Conservation (phyloP, 371 early-diverging fungal genomes). For the Apophysomyces trapeziformis region DNA sequence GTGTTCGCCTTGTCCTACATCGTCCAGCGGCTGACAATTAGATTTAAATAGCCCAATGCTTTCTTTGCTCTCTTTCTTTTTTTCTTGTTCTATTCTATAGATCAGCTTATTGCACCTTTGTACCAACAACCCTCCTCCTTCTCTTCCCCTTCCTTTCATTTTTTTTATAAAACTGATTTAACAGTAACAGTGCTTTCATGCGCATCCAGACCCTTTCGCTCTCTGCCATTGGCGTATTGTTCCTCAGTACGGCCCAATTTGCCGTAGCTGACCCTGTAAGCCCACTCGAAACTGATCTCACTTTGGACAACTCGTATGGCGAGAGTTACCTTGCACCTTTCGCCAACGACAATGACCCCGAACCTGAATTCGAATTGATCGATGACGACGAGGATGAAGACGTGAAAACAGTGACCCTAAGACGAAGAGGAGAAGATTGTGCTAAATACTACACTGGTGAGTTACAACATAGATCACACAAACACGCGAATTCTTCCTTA, state of each 20-base stretch:
- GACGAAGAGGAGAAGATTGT: slow-evolving; percentile 20
- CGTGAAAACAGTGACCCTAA: slow-evolving; percentile 19
- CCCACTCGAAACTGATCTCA: neutral
- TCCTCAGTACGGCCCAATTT: slow-evolving; percentile 20
- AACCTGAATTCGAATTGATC: slow-evolving; percentile 32
- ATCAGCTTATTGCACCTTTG: neutral
- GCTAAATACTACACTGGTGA: slow-evolving; percentile 27
- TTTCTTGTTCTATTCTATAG: slow-evolving; percentile 5
- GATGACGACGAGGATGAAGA: slow-evolving; percentile 14
- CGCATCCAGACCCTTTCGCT: slow-evolving; percentile 20
- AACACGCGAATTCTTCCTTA: neutral
- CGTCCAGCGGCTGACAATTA: neutral
- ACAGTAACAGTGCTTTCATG: slow-evolving; percentile 12
- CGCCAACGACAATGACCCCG: slow-evolving; percentile 32
- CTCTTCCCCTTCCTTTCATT: slow-evolving; percentile 17
- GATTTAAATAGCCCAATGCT: slow-evolving; percentile 2
- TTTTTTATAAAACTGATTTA: neutral
- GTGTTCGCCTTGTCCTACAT: neutral
- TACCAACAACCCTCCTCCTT: neutral
- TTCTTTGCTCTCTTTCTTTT: slow-evolving; percentile 23
- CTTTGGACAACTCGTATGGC: slow-evolving; percentile 1
- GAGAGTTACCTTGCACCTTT: slow-evolving; percentile 33
- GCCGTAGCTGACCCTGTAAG: slow-evolving; percentile 14
- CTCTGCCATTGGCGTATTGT: slow-evolving; percentile 27
- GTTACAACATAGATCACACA: neutral